phyloP scores from a whole-genome alignment of 2,329 filamentous ascomycete species.

The Sporothrix variecibatus region DNA sequence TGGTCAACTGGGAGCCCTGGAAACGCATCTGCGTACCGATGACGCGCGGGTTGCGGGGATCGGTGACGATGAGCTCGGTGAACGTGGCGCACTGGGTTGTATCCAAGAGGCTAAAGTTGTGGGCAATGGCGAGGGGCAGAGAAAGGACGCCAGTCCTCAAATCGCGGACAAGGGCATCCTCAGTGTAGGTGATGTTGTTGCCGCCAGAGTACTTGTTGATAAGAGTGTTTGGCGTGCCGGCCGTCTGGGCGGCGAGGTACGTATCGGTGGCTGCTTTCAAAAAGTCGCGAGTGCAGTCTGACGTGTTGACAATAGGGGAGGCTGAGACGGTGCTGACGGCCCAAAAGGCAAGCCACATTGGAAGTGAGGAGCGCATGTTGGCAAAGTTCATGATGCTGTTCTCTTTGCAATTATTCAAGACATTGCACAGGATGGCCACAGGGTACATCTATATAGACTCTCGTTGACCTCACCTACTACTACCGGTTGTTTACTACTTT shows the following conservation, averaged over 20 bases:
- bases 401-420: no score
- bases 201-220: slow-evolving; percentile 22
- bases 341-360: not conserved
- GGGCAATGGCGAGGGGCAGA: slow-evolving; percentile 38
- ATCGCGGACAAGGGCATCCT: slow-evolving; percentile 30
- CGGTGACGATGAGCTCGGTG: slow-evolving; percentile 44
- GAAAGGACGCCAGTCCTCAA: slow-evolving; percentile 35
- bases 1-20: slow-evolving; percentile 30
- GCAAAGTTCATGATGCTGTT: not conserved
- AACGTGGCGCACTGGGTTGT: slow-evolving; percentile 43
- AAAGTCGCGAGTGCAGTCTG: slow-evolving; percentile 30
- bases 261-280: slow-evolving; percentile 31
- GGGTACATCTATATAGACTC: no score
- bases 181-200: slow-evolving; percentile 26
- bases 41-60: slow-evolving; percentile 40
- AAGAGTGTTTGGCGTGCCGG: slow-evolving; percentile 28
- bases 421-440: no score
- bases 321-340: not conserved
- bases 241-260: slow-evolving; percentile 32
- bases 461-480: no score
- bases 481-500: not conserved
- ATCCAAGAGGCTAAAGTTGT: slow-evolving; percentile 40
- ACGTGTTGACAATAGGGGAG: not conserved
- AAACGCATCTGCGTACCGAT: slow-evolving; percentile 43
- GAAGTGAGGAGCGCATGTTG: not conserved